phyloP scores from a whole-genome alignment of 2,329 filamentous ascomycete species.

The Venturia nashicola region DNA sequence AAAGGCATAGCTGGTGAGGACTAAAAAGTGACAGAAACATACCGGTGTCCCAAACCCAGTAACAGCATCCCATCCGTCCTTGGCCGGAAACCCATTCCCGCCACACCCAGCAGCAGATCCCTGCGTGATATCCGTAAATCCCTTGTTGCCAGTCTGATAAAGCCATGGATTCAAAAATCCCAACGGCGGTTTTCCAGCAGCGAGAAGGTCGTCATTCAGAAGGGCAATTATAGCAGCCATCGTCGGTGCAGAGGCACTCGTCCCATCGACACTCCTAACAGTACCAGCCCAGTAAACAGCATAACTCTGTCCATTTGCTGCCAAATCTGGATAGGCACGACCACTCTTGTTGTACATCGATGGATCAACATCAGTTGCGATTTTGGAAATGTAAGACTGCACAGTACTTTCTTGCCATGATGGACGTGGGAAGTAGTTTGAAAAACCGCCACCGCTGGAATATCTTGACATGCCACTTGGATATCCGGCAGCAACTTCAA shows the following conservation, averaged over 20 bases:
- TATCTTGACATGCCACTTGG: not conserved
- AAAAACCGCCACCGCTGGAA: conserved; percentile 25
- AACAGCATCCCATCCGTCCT: conserved; percentile 34
- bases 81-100: conserved; percentile 17
- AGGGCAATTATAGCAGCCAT: conserved; percentile 43
- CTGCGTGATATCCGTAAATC: conserved; percentile 18
- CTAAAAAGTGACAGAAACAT: not conserved
- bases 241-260: conserved; percentile 28
- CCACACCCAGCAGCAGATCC: conserved; percentile 24
- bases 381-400: not conserved
- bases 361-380: conserved; percentile 18
- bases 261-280: conserved; percentile 4
- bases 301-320: conserved; percentile 7
- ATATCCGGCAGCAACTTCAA: conserved; percentile 16
- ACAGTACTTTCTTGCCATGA: conserved; percentile 4
- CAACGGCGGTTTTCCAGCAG: conserved; percentile 30
- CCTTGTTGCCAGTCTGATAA: conserved; percentile 23
- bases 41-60: conserved; percentile 37
- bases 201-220: conserved; percentile 43
- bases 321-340: conserved; percentile 10
- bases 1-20: not conserved
- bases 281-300: conserved; percentile 2
- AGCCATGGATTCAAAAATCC: conserved; percentile 46
- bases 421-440: conserved; percentile 26
- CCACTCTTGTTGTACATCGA: conserved; percentile 8